These are phyloP conservation scores for Phytopythium delawarense DNA, from an alignment of 352 stramenopile genomes.

Conservation along the genomic window DNA sequence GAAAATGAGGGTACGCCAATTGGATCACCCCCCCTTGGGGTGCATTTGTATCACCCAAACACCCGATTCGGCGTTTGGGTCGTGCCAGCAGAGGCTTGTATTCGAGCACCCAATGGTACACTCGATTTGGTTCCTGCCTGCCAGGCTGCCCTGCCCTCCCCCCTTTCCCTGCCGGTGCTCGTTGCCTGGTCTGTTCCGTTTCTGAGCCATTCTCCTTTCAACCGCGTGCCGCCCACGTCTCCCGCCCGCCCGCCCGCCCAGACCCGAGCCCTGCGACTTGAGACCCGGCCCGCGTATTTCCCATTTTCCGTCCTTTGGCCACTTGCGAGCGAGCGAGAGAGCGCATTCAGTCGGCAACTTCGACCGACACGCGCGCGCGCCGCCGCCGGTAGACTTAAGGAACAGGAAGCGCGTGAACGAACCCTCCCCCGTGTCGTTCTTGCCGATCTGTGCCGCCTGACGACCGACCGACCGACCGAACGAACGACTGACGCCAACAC, in stretches of 20 bases:
- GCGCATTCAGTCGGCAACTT: neutral
- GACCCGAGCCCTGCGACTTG: neutral
- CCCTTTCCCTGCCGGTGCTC: constrained; percentile 3
- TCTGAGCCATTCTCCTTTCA: constrained; percentile 26
- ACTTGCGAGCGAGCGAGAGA: too few species aligned
- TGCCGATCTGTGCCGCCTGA: neutral
- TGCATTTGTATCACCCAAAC: too few species aligned
- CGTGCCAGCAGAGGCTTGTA: too few species aligned
- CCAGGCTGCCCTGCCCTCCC: too few species aligned
- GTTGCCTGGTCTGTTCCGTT: constrained; percentile 7
- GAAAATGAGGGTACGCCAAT: too few species aligned
- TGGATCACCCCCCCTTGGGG: too few species aligned
- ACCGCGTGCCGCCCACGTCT: constrained; percentile 14
- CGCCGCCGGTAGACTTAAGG: neutral
- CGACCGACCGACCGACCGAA: neutral
- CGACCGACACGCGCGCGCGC: neutral
- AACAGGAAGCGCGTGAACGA: constrained; percentile 1
- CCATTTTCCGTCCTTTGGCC: neutral
- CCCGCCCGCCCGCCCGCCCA: neutral
- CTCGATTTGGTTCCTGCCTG: neutral
- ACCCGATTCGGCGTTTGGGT: too few species aligned
- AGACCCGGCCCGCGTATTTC: constrained; percentile 5
- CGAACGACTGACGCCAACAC: neutral
- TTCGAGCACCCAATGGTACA: too few species aligned
- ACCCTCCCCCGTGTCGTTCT: neutral